These are phyloP conservation scores for Mycena belliarum DNA, from an alignment of 768 basidiomycete genomes.

Conservation along the genomic window DNA sequence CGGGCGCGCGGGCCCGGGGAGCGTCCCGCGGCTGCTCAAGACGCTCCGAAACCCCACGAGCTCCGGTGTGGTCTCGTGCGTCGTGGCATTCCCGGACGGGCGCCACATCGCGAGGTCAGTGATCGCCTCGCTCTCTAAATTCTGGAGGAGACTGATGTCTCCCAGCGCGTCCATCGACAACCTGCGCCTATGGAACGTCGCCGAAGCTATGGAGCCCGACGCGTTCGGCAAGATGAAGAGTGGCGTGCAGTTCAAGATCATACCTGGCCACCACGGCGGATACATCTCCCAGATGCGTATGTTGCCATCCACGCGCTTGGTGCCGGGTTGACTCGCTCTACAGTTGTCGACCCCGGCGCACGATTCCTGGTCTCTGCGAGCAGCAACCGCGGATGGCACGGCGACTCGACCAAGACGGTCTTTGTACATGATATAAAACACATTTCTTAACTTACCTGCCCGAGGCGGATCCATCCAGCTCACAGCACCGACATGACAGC, in stretches of 20 bases:
- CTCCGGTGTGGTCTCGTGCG: slow-evolving; percentile 89
- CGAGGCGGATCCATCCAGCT: neutral
- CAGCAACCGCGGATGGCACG: slow-evolving; percentile 17
- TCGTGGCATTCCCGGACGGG: slow-evolving; percentile 91
- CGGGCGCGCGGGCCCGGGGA: slow-evolving; percentile 59
- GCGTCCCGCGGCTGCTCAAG: slow-evolving; percentile 77
- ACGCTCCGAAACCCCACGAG: slow-evolving; percentile 84
- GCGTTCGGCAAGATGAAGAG: slow-evolving; percentile 59
- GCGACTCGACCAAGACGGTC: slow-evolving; percentile 19
- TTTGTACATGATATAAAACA: slow-evolving; percentile 19
- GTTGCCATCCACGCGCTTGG: neutral
- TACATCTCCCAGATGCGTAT: slow-evolving; percentile 91
- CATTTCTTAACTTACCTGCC: slow-evolving; percentile 2
- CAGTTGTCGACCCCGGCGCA: slow-evolving; percentile 13
- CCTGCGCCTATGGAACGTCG: slow-evolving; percentile 90
- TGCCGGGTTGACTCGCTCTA: neutral
- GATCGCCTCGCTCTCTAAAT: slow-evolving; percentile 50
- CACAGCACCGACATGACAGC: neutral
- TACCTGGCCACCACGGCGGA: slow-evolving; percentile 94
- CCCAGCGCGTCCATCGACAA: slow-evolving; percentile 89
- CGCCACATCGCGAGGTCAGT: slow-evolving; percentile 87
- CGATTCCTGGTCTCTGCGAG: slow-evolving; percentile 13
- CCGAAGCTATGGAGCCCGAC: slow-evolving; percentile 72
- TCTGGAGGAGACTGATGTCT: neutral
- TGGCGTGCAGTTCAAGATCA: slow-evolving; percentile 89